Base-by-base conservation (phyloP, 495 filamentous ascomycete species). In the Penicillium simplicissimum region DNA sequence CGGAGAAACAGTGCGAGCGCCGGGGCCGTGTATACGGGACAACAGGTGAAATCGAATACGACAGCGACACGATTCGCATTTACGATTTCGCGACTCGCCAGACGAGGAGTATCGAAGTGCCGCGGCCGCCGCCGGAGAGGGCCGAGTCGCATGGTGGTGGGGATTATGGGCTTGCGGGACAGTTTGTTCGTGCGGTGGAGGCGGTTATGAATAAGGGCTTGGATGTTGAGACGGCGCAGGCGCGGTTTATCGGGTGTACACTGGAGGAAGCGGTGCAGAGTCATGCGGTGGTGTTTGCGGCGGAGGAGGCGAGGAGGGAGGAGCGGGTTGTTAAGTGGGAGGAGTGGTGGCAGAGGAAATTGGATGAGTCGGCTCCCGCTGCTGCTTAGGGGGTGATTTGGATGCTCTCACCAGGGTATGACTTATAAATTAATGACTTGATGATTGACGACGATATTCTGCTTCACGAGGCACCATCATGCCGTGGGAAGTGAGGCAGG, bases 271-370 rank as follows among this genome's bases (percentile, higher is more conserved):
- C 86, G 8, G 84, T 98, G 15, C 82, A 89, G 36, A 96, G 91
- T 65, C 96, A 98, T 78, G 94, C 90, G 0, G 86, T 95, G 76
- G 95, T 97, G 2, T 98, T 96, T 78, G 93, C 91, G 38, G 94
- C 94, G 0, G 96, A 98, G 75, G 89, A 96, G 67, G 92, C 94
- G 15, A 81, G 96, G 57, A 76, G 72, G 34, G 80, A 83, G 49
- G 83, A 83, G 67, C 87, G 81, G 67, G 87, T 94, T 33, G 75
- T 98, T 0, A 82, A 85, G 59, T 97, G 92, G 90, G 72, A 73
- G 55, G 74, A 82, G 33, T 97, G 93, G 94, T 97, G 92, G 90
- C 69, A 73, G n/a, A 67, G 71, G 58, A 80, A 86, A 57, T 55
- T 75, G 58, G 58, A 28, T 40, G 43, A 35, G 49, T 65, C 62